Conservation (phyloP, 805 yeast species). For the Pichia eremophila region DNA sequence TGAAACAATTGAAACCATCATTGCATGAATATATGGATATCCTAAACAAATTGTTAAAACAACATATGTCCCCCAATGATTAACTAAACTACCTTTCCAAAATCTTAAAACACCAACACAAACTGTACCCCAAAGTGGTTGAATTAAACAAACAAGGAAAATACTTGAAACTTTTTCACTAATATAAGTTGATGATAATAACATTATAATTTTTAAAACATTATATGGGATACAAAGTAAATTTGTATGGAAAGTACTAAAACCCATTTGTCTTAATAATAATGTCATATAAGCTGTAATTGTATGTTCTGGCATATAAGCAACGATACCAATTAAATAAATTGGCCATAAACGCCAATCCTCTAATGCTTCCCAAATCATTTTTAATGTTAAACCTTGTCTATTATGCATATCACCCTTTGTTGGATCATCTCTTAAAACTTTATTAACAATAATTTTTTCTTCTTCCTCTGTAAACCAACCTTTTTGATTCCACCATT, state of each 20-base stretch:
- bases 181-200: conserved; percentile 29
- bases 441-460: conserved; percentile 47
- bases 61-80: conserved; percentile 22
- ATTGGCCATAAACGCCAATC: conserved; percentile 53
- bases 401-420: conserved; percentile 60
- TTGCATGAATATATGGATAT: conserved; percentile 43
- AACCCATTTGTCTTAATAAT: conserved; percentile 40
- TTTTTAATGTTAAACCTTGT: conserved; percentile 36
- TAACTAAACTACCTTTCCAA: conserved; percentile 21
- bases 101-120: conserved; percentile 19
- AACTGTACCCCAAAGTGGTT: conserved; percentile 21
- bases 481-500: conserved; percentile 20
- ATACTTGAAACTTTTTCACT: conserved; percentile 28
- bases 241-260: conserved; percentile 42
- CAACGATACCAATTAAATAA: conserved; percentile 36
- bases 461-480: conserved; percentile 47
- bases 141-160: conserved; percentile 14
- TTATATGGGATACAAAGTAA: conserved; percentile 43
- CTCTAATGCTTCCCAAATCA: conserved; percentile 30
- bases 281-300: conserved; percentile 38
- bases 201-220: conserved; percentile 28
- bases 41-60: conserved; percentile 25
- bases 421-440: conserved; percentile 54
- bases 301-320: conserved; percentile 30
- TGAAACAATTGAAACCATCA: conserved; percentile 53